Conservation (phyloP, 305 asterid genomes). For the Plantago coronopus region DNA sequence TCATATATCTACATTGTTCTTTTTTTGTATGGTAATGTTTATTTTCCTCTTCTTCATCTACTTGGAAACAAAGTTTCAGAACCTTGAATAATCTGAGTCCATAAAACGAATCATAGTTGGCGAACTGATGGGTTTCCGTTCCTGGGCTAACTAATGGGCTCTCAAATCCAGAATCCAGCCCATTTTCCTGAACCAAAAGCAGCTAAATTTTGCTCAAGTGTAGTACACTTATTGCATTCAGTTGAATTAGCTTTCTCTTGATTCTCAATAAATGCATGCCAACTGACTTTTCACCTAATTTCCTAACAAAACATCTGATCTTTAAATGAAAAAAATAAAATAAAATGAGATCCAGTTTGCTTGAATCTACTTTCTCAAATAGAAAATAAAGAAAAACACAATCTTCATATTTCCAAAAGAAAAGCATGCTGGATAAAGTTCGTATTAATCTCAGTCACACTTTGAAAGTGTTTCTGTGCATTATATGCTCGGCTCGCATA, state of each 20-base stretch:
- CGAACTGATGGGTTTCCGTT: neutral
- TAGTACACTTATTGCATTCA: neutral
- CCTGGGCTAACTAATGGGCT: neutral
- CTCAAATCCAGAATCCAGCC: neutral
- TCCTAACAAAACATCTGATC: neutral
- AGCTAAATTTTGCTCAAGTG: neutral
- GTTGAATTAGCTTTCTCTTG: slow-evolving; percentile 1
- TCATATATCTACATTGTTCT: no score
- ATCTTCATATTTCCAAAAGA: no score
- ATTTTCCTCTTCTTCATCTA: no score
- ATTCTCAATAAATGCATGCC: slow-evolving; percentile 2
- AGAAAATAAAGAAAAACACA: neutral
- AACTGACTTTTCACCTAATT: slow-evolving; percentile 11
- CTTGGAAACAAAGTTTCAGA: no score
- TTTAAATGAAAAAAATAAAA: neutral
- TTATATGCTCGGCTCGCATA: no score
- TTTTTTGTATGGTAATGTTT: no score
- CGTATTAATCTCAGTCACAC: no score
- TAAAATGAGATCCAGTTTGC: neutral
- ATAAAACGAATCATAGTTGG: neutral
- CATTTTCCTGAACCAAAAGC: neutral
- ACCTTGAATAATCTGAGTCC: no score
- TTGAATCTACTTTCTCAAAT: neutral
- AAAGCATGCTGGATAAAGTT: no score
- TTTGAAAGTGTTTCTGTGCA: no score